Evolutionary conservation across 164 flowering plant genomes (phyloP), one percentile per base, ranked within the genome.

Genomic region (Santalum album): DNA sequence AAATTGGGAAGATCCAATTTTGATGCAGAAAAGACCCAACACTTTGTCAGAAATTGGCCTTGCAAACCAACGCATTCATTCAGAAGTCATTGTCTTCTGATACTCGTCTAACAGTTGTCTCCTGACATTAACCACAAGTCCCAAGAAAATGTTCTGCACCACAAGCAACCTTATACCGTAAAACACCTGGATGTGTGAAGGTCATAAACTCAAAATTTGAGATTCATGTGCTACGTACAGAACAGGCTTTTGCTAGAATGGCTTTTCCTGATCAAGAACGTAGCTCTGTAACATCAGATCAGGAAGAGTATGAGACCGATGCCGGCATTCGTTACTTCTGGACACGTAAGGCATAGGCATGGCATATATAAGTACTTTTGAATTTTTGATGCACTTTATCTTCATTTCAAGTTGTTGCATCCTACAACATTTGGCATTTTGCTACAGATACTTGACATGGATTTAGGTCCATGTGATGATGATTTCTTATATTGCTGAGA

Each of bases 141-240:
- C 48, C 60, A 14, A 65, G 47, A 52, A 62, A 60, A n/a, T 34
- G 58, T 35, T 46, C 56, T 55, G 25, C 63, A 23, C 34, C 18
- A 3, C 53, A 36, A 34, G 43, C 54, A 49, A 19, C 50, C 54
- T 39, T 51, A 43, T 48, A 51, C n/a, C 18, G 34, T 49, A 20
- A 49, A 12, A 21, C 48, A 16, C 35, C 48, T 57, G 55, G 52
- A 18, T 27, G 10, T 19, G 25, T 23, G 6, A 63, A 65, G 24
- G 23, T 40, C 22, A 43, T 25, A 25, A 25, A 34, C 49, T 58
- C 50, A 22, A 26, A 29, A 25, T 55, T 29, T 9, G 47, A 45
- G 75, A 71, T 66, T 49, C 17, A 3, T 26, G 5, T 49, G 14
- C 12, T 49, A 10, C 29, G 24, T 49, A 7, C 52, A 49, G 32